Evolutionary conservation across 2,329 filamentous ascomycete species (phyloP).

Genomic region (Scytalidium sp.): DNA sequence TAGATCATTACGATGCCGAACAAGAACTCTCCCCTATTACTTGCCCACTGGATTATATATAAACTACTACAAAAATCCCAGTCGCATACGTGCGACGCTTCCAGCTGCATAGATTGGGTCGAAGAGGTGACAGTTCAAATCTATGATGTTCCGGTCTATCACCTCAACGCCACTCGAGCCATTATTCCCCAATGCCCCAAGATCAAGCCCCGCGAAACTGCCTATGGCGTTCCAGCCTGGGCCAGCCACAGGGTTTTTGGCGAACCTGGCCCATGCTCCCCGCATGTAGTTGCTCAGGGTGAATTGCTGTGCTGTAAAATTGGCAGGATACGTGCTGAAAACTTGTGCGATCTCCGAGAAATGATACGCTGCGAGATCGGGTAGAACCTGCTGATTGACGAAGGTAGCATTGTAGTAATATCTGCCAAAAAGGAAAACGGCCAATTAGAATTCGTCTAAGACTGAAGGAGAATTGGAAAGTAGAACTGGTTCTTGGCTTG

Average conservation of each 20-base stretch:
- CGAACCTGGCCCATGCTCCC: conserved; percentile 36
- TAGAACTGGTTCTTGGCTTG: not conserved
- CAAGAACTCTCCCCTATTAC: no score
- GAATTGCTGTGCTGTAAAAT: conserved; percentile 23
- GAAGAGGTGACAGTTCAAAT: not conserved
- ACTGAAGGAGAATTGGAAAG: no score
- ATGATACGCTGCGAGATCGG: not conserved
- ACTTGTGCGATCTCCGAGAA: not conserved
- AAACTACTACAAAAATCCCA: not conserved
- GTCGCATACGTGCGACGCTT: not conserved
- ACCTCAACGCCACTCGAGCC: not conserved
- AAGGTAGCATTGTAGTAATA: not conserved
- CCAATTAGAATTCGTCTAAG: not conserved
- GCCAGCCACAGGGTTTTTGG: conserved; percentile 33
- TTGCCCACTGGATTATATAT: no score
- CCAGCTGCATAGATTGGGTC: not conserved
- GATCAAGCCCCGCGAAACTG: not conserved
- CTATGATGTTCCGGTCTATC: not conserved
- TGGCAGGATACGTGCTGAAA: not conserved
- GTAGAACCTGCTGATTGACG: not conserved
- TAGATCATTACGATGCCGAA: no score
- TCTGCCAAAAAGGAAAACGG: not conserved
- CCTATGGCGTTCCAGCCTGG: not conserved
- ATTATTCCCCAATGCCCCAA: not conserved
- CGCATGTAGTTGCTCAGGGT: conserved; percentile 31